phyloP scores from a whole-genome alignment of 2,329 filamentous ascomycete species.

The Fusarium multiceps region DNA sequence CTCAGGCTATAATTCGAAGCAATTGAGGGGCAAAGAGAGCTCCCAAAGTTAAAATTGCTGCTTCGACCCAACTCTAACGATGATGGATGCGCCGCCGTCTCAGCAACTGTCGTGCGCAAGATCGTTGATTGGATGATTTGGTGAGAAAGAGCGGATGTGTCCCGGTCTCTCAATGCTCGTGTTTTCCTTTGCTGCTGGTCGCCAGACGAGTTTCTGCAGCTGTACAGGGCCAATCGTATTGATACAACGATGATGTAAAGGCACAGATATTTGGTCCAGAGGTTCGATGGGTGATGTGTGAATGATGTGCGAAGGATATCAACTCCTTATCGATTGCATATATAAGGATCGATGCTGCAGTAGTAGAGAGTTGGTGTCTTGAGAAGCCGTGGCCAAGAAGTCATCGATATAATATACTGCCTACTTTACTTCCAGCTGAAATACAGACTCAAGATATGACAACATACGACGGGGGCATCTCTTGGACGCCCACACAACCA shows the following conservation, averaged over 20 bases:
- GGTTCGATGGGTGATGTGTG: conserved; percentile 12
- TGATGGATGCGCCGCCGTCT: conserved; percentile 2
- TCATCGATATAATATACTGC: conserved; percentile 8
- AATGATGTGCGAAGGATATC: conserved; percentile 4
- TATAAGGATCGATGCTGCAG: background rate
- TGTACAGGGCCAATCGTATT: background rate
- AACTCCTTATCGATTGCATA: background rate
- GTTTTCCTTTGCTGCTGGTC: background rate
- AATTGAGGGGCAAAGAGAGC: background rate
- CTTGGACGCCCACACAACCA: conserved; percentile 31
- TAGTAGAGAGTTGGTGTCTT: background rate
- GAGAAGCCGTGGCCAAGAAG: background rate
- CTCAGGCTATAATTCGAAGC: background rate
- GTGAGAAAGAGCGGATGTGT: background rate
- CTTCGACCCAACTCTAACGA: conserved; percentile 6
- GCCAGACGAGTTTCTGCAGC: background rate
- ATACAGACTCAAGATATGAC: conserved; percentile 31
- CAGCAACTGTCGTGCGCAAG: conserved; percentile 2
- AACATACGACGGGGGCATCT: conserved; percentile 26
- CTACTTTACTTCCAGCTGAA: background rate
- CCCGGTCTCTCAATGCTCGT: background rate
- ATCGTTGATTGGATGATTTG: background rate
- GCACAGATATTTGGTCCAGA: background rate
- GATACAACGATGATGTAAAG: background rate
- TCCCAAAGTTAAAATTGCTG: background rate